Evolutionary conservation across 148 eudicot species (phyloP), one percentile per base, ranked within the genome.

Genomic region (Arbutus unedo): DNA sequence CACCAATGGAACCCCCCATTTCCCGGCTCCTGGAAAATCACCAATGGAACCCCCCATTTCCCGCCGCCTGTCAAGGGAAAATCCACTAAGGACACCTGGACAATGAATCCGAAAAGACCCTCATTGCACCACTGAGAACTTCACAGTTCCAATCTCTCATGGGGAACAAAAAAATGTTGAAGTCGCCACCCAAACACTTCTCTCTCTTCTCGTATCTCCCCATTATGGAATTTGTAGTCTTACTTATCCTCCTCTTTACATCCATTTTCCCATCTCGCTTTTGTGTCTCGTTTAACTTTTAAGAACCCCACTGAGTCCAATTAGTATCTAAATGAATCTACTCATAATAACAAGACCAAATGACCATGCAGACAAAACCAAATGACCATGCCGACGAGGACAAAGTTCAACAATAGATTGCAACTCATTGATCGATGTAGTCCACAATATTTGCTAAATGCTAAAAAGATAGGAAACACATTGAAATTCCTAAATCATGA

Each of bases 121-220:
- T 59, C 66, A 59, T 59, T 19, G 25, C 66, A 59, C 66, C n/a
- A 19, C 25, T 0, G 23, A 19, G 23, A 59, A 59, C 6, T 57
- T 57, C 62, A 0, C 66, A 59, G 66, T 59, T 59, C 9, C 66
- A 59, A 19, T 59, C 23, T 59, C 66, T 59, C 19, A 23, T 6
- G 23, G 23, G 66, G 57, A 6, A 59, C 14, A 16, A 21, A n/a
- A 6, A 59, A 19, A 57, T 16, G 16, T 18, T 57, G 64, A 57
- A 57, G 38, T 31, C 38, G 1, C 38, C 38, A 18, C 64, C 23
- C 23, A 19, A 59, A 19, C 66, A 59, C 14, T 70, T 43, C 44
- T 70, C 49, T 70, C 49, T 70, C 43, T 41, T 72, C 11, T 45
- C n/a, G 3, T 72, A 72, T 72, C 76, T 72, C 51, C 44, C 78